These are phyloP conservation scores for Serendipita indica DNA, from an alignment of 768 basidiomycete species.

Conservation along the genomic window DNA sequence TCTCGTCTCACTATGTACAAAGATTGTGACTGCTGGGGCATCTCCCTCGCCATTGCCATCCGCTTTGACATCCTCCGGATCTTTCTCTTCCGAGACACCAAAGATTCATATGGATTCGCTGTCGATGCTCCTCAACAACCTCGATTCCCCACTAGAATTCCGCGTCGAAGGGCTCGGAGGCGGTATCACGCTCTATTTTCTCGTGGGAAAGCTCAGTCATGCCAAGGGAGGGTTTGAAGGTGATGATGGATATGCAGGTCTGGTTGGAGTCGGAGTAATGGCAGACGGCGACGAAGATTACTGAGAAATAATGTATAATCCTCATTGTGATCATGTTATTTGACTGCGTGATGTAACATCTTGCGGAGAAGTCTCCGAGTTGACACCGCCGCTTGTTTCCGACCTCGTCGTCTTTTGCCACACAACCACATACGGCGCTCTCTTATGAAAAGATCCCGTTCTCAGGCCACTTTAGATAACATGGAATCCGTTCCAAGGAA, in stretches of 20 bases:
- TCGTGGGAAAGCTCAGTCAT: slow-evolving; percentile 23
- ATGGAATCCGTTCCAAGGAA: not conserved
- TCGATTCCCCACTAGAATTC: slow-evolving; percentile 20
- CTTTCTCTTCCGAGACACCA: not conserved
- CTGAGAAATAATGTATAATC: not conserved
- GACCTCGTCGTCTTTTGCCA: not conserved
- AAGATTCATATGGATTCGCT: not conserved
- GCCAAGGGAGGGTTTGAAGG: not conserved
- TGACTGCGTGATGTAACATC: not conserved
- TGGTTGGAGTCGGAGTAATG: slow-evolving; percentile 27
- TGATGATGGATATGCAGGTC: slow-evolving; percentile 26
- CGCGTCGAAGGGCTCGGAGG: slow-evolving; percentile 16
- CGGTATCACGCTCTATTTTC: slow-evolving; percentile 24
- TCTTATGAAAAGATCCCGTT: not conserved
- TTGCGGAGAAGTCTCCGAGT: not conserved
- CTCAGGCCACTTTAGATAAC: not conserved
- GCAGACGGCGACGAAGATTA: slow-evolving; percentile 17
- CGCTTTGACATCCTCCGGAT: not conserved
- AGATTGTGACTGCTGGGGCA: slow-evolving; percentile 11
- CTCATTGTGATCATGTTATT: not conserved
- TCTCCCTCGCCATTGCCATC: not conserved
- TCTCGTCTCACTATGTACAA: slow-evolving; percentile 14
- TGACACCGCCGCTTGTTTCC: not conserved
- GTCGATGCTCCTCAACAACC: not conserved
- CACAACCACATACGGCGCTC: not conserved